These are phyloP conservation scores for Saturnispora mendoncae DNA, from an alignment of 805 yeast genomes.

Conservation along the genomic window DNA sequence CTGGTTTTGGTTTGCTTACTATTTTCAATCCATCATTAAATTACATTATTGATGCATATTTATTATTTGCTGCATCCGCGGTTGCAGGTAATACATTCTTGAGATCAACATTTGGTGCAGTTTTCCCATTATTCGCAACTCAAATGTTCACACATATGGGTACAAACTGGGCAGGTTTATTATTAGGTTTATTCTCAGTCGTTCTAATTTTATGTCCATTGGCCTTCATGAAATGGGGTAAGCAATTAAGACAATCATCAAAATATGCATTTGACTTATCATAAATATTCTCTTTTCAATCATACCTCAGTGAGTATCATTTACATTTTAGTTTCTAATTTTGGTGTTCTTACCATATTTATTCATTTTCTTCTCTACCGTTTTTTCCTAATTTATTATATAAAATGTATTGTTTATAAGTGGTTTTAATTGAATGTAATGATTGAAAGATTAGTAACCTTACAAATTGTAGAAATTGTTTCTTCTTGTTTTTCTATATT, in stretches of 20 bases:
- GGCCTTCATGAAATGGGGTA: constrained; percentile 53
- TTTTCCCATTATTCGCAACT: constrained; percentile 46
- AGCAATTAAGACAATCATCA: constrained; percentile 44
- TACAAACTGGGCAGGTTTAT: constrained; percentile 69
- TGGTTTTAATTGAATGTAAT: no score
- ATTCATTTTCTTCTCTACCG: no score
- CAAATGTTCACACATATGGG: constrained; percentile 66
- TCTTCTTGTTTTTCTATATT: no score
- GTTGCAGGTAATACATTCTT: constrained; percentile 64
- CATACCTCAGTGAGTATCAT: no score
- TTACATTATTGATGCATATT: constrained; percentile 65
- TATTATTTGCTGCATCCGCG: constrained; percentile 69
- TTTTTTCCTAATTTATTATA: no score
- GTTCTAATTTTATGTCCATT: constrained; percentile 61
- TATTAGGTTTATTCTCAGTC: constrained; percentile 54
- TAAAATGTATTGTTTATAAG: no score
- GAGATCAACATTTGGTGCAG: constrained; percentile 59
- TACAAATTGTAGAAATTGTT: no score
- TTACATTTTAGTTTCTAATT: no score
- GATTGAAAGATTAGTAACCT: no score
- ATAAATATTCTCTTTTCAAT: no score
- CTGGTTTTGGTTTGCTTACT: constrained; percentile 59
- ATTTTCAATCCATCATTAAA: constrained; percentile 64
- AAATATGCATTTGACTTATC: constrained; percentile 38
- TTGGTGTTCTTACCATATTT: no score